These are phyloP conservation scores for Colletotrichum sansevieriae DNA, from an alignment of 2,329 filamentous ascomycete species.

Conservation along the genomic window DNA sequence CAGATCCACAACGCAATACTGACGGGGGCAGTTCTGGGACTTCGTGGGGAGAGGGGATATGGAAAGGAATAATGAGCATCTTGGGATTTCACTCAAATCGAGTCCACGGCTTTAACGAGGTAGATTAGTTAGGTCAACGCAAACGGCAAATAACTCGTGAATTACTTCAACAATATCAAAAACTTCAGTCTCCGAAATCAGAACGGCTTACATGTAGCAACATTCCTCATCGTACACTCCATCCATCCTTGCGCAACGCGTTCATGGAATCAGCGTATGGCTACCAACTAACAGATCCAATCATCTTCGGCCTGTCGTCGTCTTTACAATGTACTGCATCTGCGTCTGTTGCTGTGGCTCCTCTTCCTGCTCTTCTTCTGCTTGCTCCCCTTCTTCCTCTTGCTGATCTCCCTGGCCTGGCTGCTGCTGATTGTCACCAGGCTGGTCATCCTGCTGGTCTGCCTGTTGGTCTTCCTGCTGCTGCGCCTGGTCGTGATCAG, in stretches of 20 bases:
- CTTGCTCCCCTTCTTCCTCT: not conserved
- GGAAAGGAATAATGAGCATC: not conserved
- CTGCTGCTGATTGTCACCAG: too few species aligned
- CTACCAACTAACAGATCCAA: too few species aligned
- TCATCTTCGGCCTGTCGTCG: not conserved
- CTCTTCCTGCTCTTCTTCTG: not conserved
- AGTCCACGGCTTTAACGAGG: not conserved
- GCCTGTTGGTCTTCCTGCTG: too few species aligned
- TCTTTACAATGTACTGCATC: not conserved
- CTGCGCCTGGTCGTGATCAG: not conserved
- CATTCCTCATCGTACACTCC: too few species aligned
- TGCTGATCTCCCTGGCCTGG: too few species aligned
- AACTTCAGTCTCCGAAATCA: too few species aligned
- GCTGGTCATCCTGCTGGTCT: too few species aligned
- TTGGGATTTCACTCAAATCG: not conserved
- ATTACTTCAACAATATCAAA: too few species aligned
- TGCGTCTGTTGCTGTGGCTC: not conserved
- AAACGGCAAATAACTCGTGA: too few species aligned
- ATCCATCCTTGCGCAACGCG: too few species aligned
- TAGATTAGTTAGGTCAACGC: slow-evolving; percentile 10
- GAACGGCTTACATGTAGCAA: too few species aligned
- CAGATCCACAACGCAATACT: not conserved
- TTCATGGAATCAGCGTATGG: too few species aligned
- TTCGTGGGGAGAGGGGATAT: not conserved
- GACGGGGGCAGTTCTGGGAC: not conserved